Evolutionary conservation across 257 asterid species (phyloP).

Genomic region (Solanum neorickii): DNA sequence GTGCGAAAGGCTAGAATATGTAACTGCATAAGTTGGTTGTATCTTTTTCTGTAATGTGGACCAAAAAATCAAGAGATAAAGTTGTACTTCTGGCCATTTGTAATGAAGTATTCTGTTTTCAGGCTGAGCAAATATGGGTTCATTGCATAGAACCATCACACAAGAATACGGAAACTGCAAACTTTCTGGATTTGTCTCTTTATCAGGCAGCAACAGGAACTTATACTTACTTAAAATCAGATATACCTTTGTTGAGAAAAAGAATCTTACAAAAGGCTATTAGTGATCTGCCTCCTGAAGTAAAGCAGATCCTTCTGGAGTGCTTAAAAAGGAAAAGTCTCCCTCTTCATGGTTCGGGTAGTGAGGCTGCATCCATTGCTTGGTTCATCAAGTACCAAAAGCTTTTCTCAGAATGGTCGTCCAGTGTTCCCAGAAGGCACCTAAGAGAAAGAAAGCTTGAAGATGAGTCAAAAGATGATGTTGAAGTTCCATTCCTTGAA

Average conservation of each 20-base stretch:
- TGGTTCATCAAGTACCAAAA: conserved; percentile 14
- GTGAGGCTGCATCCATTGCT: neutral
- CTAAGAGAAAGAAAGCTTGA: conserved; percentile 22
- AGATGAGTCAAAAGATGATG: neutral
- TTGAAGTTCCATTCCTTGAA: neutral
- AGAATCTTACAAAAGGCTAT: conserved; percentile 18
- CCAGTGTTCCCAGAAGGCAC: conserved; percentile 49
- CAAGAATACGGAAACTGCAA: conserved; percentile 11
- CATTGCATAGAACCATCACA: conserved; percentile 27
- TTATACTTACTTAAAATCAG: conserved; percentile 2
- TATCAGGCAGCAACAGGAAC: neutral
- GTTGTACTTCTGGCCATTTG: neutral
- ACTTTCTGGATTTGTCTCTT: conserved; percentile 8
- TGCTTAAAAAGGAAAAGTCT: conserved; percentile 26
- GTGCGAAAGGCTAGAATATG: neutral
- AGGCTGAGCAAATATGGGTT: conserved; percentile 40
- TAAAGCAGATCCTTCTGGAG: conserved; percentile 16
- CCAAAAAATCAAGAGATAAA: neutral
- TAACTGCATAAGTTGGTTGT: neutral
- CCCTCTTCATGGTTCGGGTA: neutral
- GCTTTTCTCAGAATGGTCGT: conserved; percentile 20
- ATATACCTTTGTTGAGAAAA: conserved; percentile 10
- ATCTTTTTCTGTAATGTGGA: neutral
- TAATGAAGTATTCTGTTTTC: neutral
- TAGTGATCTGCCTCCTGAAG: conserved; percentile 23